These are phyloP conservation scores for Melocanna baccifera DNA, from an alignment of 176 grass and related monocot species.

Conservation along the genomic window DNA sequence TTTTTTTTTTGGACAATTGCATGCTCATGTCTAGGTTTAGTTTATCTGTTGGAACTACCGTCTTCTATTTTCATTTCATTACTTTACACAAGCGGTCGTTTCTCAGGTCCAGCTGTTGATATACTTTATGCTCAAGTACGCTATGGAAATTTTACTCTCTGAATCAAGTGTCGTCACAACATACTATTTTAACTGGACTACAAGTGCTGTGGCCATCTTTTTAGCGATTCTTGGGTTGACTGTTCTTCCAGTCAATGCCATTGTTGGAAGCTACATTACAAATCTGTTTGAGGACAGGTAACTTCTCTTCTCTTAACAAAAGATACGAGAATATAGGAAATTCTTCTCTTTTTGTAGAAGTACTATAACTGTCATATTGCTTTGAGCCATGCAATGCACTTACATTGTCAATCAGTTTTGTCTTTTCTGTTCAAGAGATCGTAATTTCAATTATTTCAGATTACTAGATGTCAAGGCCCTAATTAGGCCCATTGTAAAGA, in stretches of 20 bases:
- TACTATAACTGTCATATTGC: not conserved
- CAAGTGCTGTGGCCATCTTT: constrained; percentile 79
- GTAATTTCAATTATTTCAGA: not conserved
- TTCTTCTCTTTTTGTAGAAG: not conserved
- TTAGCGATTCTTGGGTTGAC: constrained; percentile 77
- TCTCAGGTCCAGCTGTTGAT: constrained; percentile 87
- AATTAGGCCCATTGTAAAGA: not conserved
- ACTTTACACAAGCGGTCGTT: not conserved
- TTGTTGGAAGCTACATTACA: constrained; percentile 85
- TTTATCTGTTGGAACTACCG: constrained; percentile 3
- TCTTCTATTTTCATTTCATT: not conserved
- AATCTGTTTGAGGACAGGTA: constrained; percentile 98
- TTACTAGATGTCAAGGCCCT: not conserved
- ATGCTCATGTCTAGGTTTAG: constrained; percentile 1
- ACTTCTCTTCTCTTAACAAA: constrained; percentile 16
- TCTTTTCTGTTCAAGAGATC: not conserved
- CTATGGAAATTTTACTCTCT: constrained; percentile 94
- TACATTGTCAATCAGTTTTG: not conserved
- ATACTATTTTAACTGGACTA: constrained; percentile 87
- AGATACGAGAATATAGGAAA: not conserved
- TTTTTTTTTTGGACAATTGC: not conserved
- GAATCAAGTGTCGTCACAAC: constrained; percentile 90
- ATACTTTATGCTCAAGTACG: constrained; percentile 99
- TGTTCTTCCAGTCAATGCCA: constrained; percentile 89
- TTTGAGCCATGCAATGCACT: not conserved